A percentile compares a stretch with the other conserved stretches of the same genome.
Conservation (phyloP, 2,329 filamentous ascomycete species). For the Daldinia sp. region DNA sequence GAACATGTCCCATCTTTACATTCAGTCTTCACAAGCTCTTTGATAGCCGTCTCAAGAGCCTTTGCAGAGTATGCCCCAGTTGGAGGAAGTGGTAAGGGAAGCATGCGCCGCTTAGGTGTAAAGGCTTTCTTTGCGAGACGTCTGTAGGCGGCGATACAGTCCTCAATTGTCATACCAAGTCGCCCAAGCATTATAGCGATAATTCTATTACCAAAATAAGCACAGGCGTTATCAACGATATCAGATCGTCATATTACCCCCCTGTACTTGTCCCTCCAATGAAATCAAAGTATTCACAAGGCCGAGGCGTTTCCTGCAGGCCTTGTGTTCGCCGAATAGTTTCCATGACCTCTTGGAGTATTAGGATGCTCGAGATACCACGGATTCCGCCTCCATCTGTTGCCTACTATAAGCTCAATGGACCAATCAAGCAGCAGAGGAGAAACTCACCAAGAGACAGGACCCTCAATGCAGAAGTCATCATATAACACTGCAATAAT, state of each 20-base stretch:
- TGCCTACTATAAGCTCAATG: background rate
- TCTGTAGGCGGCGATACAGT: background rate
- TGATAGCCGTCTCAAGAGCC: background rate
- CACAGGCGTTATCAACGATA: no score
- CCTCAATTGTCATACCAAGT: constrained; percentile 4
- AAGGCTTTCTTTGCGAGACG: background rate
- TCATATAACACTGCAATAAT: background rate
- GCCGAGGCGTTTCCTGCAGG: background rate
- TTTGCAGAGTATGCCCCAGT: background rate
- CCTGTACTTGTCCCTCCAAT: constrained; percentile 4
- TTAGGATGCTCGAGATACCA: background rate
- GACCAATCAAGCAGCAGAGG: background rate
- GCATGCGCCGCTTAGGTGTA: background rate
- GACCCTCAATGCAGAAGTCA: background rate
- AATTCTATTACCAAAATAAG: constrained; percentile 2
- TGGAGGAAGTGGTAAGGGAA: background rate
- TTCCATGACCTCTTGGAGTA: background rate
- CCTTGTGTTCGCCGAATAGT: background rate
- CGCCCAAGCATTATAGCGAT: constrained; percentile 1
- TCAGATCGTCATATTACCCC: no score
- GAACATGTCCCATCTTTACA: background rate
- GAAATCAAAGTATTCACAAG: background rate
- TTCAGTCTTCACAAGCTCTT: background rate
- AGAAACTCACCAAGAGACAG: background rate
- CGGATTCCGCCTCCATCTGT: constrained; percentile 1